Evolutionary conservation across 2,329 filamentous ascomycete species (phyloP).

Genomic region (Hypoxylon sp.): DNA sequence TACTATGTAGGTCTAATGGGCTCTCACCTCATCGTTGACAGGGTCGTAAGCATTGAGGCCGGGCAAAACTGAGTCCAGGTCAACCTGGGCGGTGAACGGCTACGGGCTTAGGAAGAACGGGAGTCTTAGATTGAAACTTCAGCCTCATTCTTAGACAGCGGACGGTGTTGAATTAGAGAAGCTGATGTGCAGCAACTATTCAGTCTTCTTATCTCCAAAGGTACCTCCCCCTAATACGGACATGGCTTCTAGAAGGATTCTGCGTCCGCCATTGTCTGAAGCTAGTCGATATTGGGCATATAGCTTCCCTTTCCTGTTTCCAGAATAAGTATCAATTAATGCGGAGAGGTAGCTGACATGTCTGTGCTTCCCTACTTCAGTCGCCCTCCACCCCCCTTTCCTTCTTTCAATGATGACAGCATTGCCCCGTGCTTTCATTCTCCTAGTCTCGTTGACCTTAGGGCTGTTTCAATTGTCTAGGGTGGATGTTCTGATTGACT

Average conservation of each 20-base stretch:
- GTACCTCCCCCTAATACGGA: constrained; percentile 9
- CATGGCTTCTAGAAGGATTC: constrained; percentile 46
- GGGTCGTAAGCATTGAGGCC: constrained; percentile 2
- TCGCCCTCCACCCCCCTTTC: constrained; percentile 9
- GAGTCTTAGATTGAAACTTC: background rate
- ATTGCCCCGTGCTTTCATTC: constrained; percentile 12
- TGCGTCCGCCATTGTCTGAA: constrained; percentile 34
- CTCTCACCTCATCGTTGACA: constrained; percentile 10
- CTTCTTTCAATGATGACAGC: constrained; percentile 14
- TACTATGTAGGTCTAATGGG: constrained; percentile 9
- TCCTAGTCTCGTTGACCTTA: constrained; percentile 15
- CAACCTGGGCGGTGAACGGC: constrained; percentile 5
- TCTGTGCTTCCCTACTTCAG: constrained; percentile 22
- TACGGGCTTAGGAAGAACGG: constrained; percentile 3
- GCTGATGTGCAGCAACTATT: background rate
- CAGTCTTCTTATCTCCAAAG: constrained; percentile 10
- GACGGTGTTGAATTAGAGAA: constrained; percentile 1
- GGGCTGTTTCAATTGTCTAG: constrained; percentile 22
- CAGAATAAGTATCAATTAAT: constrained; percentile 19
- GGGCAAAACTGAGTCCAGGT: constrained; percentile 5
- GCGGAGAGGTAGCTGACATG: constrained; percentile 6
- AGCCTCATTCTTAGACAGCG: constrained; percentile 6
- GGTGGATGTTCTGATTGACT: constrained; percentile 24
- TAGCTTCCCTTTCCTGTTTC: constrained; percentile 18
- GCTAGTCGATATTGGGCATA: constrained; percentile 37